Evolutionary conservation across 2,329 filamentous ascomycete species (phyloP), one percentile per base, ranked within the genome.

Genomic region (Ilyonectria sp.): DNA sequence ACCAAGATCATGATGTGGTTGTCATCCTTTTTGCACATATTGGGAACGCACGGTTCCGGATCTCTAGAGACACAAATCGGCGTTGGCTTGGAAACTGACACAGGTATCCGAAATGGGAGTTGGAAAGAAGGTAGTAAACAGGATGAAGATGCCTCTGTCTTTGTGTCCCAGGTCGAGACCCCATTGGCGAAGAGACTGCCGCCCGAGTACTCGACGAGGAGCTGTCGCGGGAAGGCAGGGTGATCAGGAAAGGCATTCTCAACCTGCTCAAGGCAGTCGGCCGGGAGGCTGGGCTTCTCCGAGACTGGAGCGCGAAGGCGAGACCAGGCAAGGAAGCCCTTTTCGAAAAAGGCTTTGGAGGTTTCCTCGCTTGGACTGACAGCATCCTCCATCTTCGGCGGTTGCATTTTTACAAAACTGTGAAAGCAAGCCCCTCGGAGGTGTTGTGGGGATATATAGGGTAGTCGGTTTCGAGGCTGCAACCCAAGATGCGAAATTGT

Each of bases 1-100:
- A 35, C 35, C 11, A 63, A 37, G 6, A 63, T 35, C 40, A 23
- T 31, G 6, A 59, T 3, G 17, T 64, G 61, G 29, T 68, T 59
- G 37, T 68, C 47, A 17, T 50, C 19, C 10, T 56, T 44, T 29
- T 19, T n/a, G 21, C 67, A 55, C n/a, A 33, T 7, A 19, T 52
- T n/a, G 33, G 47, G 47, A 11, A 52, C 26, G 9, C 26, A 17
- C 26, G 31, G 47, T 2, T 19, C 1, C 10, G 26, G 47, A n/a
- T 52, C 47, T 55, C 9, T 52, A 2, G 47, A 52, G 47, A 52
- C 26, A 6, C 47, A 15, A 11, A 33, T 19, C 6, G 4, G 2
- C 8, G 47, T 52, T 10, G 47, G 47, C 26, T 52, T 52, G 4
- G 31, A 26, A 33, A 26, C 31, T 19, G 47, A 52, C 9, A 52